phyloP scores from a whole-genome alignment of 2,329 filamentous ascomycete species.

The Pestalotiopsis sp. region DNA sequence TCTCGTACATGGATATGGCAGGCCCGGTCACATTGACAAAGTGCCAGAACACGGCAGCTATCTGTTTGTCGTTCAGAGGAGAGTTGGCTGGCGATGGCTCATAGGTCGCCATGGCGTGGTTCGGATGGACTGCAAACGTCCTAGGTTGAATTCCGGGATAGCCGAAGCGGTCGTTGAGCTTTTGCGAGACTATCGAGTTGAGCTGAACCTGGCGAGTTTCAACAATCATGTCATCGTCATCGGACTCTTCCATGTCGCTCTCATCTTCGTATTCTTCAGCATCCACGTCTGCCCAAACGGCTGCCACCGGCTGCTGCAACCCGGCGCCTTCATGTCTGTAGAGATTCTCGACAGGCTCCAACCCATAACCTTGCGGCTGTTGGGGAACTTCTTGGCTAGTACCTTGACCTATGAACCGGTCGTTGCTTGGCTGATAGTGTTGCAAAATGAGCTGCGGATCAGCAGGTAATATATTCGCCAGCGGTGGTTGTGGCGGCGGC shows the following conservation, averaged over 20 bases:
- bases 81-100: conserved; percentile 66
- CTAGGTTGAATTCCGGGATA: conserved; percentile 49
- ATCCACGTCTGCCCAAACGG: conserved; percentile 29
- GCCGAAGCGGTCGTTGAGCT: conserved; percentile 39
- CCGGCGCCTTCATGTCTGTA: not conserved
- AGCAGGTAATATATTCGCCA: not conserved
- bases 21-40: conserved; percentile 90
- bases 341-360: not conserved
- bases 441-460: conserved; percentile 21
- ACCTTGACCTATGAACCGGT: not conserved
- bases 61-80: conserved; percentile 79
- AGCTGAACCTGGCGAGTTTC: conserved; percentile 39
- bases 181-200: conserved; percentile 41
- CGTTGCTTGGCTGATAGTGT: conserved; percentile 14
- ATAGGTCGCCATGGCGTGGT: conserved; percentile 65
- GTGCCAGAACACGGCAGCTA: conserved; percentile 84
- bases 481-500: not conserved
- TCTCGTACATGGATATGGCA: conserved; percentile 84
- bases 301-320: conserved; percentile 8
- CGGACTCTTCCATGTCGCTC: conserved; percentile 63
- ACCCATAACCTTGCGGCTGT: not conserved
- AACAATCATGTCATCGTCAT: conserved; percentile 51
- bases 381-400: not conserved
- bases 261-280: conserved; percentile 54
- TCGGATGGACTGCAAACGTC: conserved; percentile 51